Evolutionary conservation across 2,329 filamentous ascomycete species (phyloP).

Genomic region (Botrytis cinerea): DNA sequence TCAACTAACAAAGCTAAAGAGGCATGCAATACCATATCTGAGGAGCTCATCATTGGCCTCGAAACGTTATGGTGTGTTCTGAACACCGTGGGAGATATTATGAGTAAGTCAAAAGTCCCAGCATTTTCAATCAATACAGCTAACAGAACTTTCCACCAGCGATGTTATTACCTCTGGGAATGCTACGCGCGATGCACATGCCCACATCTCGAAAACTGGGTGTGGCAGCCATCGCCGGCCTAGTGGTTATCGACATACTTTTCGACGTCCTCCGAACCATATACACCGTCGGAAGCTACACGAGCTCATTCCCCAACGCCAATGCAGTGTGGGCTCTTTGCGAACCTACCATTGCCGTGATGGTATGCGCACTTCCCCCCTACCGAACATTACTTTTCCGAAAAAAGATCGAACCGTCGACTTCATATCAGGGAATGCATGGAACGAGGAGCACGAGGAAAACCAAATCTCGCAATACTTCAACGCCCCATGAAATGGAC

Average conservation of each 20-base stretch:
- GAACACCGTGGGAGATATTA: conserved; percentile 15
- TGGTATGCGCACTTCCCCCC: conserved; percentile 19
- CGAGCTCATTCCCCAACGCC: conserved; percentile 4
- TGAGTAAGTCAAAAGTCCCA: conserved; percentile 3
- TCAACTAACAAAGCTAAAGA: neutral
- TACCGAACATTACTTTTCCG: conserved; percentile 20
- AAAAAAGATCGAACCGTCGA: conserved; percentile 10
- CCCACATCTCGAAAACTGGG: conserved; percentile 9
- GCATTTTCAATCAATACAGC: neutral
- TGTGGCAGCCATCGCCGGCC: conserved; percentile 11
- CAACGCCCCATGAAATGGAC: conserved; percentile 50
- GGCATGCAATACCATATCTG: neutral
- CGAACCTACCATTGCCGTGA: conserved; percentile 21
- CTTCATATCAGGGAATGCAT: conserved; percentile 10
- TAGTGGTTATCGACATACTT: conserved; percentile 19
- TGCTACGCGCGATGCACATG: conserved; percentile 14
- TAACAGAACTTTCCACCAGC: neutral
- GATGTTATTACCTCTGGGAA: conserved; percentile 3
- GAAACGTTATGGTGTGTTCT: conserved; percentile 22
- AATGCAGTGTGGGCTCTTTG: conserved; percentile 20
- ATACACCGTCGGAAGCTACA: conserved; percentile 14
- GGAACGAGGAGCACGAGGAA: conserved; percentile 8
- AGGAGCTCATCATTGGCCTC: conserved; percentile 1
- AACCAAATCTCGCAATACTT: neutral
- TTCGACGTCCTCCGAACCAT: conserved; percentile 22